Evolutionary conservation across 2,329 filamentous ascomycete species (phyloP), one percentile per base, ranked within the genome.

Genomic region (Fusarium pseudograminearum): DNA sequence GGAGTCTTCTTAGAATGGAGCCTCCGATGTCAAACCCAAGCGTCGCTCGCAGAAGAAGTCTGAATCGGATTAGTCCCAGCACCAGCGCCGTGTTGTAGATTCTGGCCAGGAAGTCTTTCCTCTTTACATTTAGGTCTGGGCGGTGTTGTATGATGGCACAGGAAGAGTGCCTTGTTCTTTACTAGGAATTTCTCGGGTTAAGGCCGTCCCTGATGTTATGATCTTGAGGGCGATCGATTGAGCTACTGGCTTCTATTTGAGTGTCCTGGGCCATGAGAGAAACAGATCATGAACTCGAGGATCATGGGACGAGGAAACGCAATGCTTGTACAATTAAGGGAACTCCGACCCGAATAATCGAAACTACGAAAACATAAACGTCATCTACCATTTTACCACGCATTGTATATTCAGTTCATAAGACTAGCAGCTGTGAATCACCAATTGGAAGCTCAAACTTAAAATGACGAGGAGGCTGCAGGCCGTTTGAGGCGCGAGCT

Each of bases 61-160:
- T 38, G 62, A 51, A 46, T 61, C 54, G 54, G 62, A 60, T 34
- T 60, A 65, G 59, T 45, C 42, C 51, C 50, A 70, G 28, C 50
- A 55, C 54, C n/a, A 55, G 58, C 46, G 54, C 55, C 58, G 47
- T 50, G 40, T 46, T 59, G 51, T 48, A 67, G 65, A 60, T 63
- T 54, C 62, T 60, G 51, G 53, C 41, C 48, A 59, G 62, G 62
- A 62, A 46, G 56, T 72, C 42, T 61, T 77, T 76, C 73, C 71
- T 77, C 73, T 72, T 77, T 78, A 71, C 79, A 76, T 76, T 77
- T 73, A 78, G 78, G 79, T 79, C 74, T 76, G 72, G 78, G 76
- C 71, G 79, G 79, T 81, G 78, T 78, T 81, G 80, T 80, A 82
- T 79, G 79, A 80, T 77, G 79, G 79, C 76, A 80, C 77, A 75